These are phyloP conservation scores for Rhizoctonia solani DNA, from an alignment of 1,284 basidiomycete genomes.

Conservation along the genomic window DNA sequence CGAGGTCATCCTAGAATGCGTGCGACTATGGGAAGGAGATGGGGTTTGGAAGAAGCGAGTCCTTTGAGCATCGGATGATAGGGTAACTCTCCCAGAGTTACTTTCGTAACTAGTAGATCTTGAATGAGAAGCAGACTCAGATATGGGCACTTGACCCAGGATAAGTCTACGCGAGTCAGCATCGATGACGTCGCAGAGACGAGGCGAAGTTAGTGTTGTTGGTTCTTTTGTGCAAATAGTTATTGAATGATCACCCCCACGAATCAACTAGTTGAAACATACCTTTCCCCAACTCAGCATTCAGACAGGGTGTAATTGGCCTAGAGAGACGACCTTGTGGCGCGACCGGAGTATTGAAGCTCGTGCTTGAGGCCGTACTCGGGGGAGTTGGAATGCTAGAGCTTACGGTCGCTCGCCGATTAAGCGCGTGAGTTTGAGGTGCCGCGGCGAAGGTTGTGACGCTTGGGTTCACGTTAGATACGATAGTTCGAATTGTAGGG, in stretches of 20 bases:
- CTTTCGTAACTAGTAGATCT: conserved; percentile 6
- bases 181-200: conserved; percentile 6
- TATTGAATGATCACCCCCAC: neutral
- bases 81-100: neutral
- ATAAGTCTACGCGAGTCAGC: conserved; percentile 31
- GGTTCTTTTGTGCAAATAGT: neutral
- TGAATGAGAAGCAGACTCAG: neutral
- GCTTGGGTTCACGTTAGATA: conserved; percentile 19
- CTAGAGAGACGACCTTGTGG: conserved; percentile 21
- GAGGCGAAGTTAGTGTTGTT: conserved; percentile 42
- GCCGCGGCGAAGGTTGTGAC: conserved; percentile 29
- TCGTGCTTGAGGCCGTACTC: neutral
- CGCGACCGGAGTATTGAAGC: neutral
- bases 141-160: conserved; percentile 6
- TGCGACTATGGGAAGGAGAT: conserved; percentile 15
- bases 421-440: conserved; percentile 3
- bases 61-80: conserved; percentile 12
- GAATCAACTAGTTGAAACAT: neutral
- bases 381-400: neutral
- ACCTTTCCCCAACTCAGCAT: conserved; percentile 32
- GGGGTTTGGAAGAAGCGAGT: conserved; percentile 7
- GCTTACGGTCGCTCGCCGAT: conserved; percentile 21
- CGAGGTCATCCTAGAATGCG: neutral
- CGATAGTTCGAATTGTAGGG: conserved; percentile 27
- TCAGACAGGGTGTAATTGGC: conserved; percentile 28